These are phyloP conservation scores for Scleromitrula shiraiana DNA, from an alignment of 2,329 filamentous ascomycete genomes.

Conservation along the genomic window DNA sequence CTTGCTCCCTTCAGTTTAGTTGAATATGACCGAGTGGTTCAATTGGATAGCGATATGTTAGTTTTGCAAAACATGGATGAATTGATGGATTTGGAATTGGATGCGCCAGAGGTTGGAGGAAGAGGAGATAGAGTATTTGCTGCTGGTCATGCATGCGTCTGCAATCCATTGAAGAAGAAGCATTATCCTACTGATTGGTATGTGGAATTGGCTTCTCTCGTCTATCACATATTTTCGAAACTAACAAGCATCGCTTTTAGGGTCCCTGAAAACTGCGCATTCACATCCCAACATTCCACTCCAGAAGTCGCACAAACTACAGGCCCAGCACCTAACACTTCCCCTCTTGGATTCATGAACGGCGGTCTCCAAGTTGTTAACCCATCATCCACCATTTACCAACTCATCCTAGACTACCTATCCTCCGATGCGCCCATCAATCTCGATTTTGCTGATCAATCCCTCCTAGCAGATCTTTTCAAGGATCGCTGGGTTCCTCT, in stretches of 20 bases:
- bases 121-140: slow-evolving; percentile 62
- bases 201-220: slow-evolving; percentile 14
- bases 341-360: slow-evolving; percentile 46
- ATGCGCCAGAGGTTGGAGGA: slow-evolving; percentile 44
- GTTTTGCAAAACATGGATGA: slow-evolving; percentile 82
- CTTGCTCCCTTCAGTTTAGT: slow-evolving; percentile 68
- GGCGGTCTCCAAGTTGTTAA: slow-evolving; percentile 50
- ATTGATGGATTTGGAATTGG: slow-evolving; percentile 74
- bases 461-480: slow-evolving; percentile 48
- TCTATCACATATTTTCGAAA: too few relatives aligned
- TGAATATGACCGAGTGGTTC: slow-evolving; percentile 72
- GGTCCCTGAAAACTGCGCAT: slow-evolving; percentile 49
- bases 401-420: slow-evolving; percentile 44
- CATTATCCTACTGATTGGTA: slow-evolving; percentile 74
- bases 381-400: slow-evolving; percentile 41
- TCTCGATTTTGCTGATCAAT: slow-evolving; percentile 54
- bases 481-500: slow-evolving; percentile 47
- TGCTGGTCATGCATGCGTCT: slow-evolving; percentile 76
- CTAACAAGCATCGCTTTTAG: slow-evolving; percentile 15
- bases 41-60: slow-evolving; percentile 85
- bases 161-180: slow-evolving; percentile 69
- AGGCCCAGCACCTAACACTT: slow-evolving; percentile 37
- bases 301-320: slow-evolving; percentile 40
- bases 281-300: slow-evolving; percentile 43
- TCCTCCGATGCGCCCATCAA: slow-evolving; percentile 34